These are phyloP conservation scores for Annulohypoxylon truncatum DNA, from an alignment of 2,329 filamentous ascomycete genomes.

Conservation along the genomic window DNA sequence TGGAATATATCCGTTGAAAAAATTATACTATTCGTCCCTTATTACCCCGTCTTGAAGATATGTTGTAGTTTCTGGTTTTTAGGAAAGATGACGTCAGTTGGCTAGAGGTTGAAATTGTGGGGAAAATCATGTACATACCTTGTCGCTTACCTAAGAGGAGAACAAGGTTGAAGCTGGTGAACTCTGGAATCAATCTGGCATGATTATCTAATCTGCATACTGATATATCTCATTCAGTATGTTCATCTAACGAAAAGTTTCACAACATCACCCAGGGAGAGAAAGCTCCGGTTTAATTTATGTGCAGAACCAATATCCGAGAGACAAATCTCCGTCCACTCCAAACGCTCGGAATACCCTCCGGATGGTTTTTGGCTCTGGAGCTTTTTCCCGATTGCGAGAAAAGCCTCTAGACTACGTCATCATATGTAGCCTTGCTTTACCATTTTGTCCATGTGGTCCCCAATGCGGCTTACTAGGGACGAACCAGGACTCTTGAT, in stretches of 20 bases:
- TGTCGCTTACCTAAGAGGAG: not conserved
- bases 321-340: constrained; percentile 7
- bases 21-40: not conserved
- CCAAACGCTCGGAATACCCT: constrained; percentile 9
- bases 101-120: not conserved
- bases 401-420: constrained; percentile 9
- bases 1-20: not conserved
- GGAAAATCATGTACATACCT: not conserved
- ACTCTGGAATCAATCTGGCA: no score
- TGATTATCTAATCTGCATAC: constrained; percentile 5
- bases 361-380: not conserved
- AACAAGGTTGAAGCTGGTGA: not conserved
- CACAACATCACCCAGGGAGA: constrained; percentile 14
- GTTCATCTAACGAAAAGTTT: constrained; percentile 1
- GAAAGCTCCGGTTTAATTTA: constrained; percentile 24
- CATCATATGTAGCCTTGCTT: constrained; percentile 13
- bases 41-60: constrained; percentile 1
- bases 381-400: constrained; percentile 6
- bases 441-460: not conserved
- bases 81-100: constrained; percentile 25
- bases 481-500: not conserved
- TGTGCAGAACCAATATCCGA: constrained; percentile 6
- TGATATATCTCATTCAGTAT: no score
- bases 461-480: constrained; percentile 1
- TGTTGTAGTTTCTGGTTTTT: constrained; percentile 1